Conservation (phyloP, 1,284 basidiomycete genomes). For the Trichosporon sp. region DNA sequence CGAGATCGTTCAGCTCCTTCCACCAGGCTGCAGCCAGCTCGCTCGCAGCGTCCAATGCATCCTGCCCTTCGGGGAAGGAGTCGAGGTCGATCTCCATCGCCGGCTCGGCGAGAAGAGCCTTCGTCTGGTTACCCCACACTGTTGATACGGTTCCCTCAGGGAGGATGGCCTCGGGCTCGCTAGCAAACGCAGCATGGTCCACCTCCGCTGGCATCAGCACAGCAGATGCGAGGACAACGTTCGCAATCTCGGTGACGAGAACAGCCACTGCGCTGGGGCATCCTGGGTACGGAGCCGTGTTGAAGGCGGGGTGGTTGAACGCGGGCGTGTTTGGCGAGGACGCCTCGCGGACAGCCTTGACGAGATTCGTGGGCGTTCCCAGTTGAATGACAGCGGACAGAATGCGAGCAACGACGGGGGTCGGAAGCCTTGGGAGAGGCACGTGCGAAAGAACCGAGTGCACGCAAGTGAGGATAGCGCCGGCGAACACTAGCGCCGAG, state of each 20-base stretch:
- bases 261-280: constrained; percentile 32
- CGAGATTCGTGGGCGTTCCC: constrained; percentile 27
- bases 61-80: constrained; percentile 12
- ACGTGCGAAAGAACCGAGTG: constrained; percentile 29
- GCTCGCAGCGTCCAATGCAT: constrained; percentile 21
- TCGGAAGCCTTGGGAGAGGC: constrained; percentile 23
- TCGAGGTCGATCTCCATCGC: constrained; percentile 11
- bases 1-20: constrained; percentile 29
- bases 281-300: constrained; percentile 30
- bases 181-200: constrained; percentile 22
- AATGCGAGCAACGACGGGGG: constrained; percentile 15
- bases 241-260: constrained; percentile 33
- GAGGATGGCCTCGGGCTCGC: constrained; percentile 8
- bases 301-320: constrained; percentile 13
- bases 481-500: constrained; percentile 25
- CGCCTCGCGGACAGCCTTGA: constrained; percentile 30
- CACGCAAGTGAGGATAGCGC: constrained; percentile 29
- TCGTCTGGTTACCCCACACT: constrained; percentile 26
- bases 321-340: constrained; percentile 14
- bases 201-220: constrained; percentile 22
- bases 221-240: constrained; percentile 33
- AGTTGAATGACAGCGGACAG: constrained; percentile 22
- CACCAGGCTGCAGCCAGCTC: constrained; percentile 34
- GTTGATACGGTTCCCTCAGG: constrained; percentile 9
- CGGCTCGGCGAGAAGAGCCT: constrained; percentile 21